Evolutionary conservation across 495 filamentous ascomycete genomes (phyloP).

Genomic region (Bacidia rubella): DNA sequence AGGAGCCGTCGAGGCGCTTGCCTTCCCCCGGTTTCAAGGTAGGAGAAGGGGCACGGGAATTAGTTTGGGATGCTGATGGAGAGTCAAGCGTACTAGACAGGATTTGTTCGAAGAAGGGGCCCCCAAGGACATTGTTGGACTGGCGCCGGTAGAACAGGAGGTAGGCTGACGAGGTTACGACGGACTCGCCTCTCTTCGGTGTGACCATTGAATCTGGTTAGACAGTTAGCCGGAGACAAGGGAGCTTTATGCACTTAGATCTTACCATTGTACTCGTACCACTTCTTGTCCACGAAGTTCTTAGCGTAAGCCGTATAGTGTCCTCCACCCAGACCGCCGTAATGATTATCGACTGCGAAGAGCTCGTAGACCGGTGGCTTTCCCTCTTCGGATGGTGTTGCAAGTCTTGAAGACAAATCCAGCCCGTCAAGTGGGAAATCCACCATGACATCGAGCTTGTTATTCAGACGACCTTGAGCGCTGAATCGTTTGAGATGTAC

Average conservation of each 20-base stretch:
- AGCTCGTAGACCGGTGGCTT: constrained; percentile 81
- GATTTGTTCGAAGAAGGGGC: constrained; percentile 54
- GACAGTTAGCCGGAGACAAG: constrained; percentile 9
- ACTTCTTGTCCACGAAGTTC: constrained; percentile 69
- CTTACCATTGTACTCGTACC: constrained; percentile 95
- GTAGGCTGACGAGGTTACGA: constrained; percentile 65
- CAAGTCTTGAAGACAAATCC: constrained; percentile 67
- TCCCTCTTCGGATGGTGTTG: constrained; percentile 53
- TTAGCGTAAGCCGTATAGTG: constrained; percentile 92
- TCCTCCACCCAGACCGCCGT: constrained; percentile 78
- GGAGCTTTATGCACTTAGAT: not conserved
- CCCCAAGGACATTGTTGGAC: constrained; percentile 60
- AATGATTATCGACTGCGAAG: constrained; percentile 90
- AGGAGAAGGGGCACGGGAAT: constrained; percentile 37
- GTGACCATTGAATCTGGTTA: constrained; percentile 54
- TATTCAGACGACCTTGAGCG: constrained; percentile 51
- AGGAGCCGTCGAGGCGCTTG: constrained; percentile 73
- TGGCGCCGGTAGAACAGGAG: constrained; percentile 92
- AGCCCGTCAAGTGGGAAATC: constrained; percentile 83
- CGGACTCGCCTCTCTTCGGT: constrained; percentile 25
- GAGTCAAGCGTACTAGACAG: constrained; percentile 43
- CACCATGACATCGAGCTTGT: constrained; percentile 84
- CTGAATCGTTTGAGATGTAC: constrained; percentile 94
- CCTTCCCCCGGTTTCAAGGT: constrained; percentile 52
- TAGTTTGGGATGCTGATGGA: constrained; percentile 31